Percentiles rank a stretch among this genome's conserved stretches.
Conservation (phyloP, 1,139 yeast genomes). For the Arxiozyma telluris region DNA sequence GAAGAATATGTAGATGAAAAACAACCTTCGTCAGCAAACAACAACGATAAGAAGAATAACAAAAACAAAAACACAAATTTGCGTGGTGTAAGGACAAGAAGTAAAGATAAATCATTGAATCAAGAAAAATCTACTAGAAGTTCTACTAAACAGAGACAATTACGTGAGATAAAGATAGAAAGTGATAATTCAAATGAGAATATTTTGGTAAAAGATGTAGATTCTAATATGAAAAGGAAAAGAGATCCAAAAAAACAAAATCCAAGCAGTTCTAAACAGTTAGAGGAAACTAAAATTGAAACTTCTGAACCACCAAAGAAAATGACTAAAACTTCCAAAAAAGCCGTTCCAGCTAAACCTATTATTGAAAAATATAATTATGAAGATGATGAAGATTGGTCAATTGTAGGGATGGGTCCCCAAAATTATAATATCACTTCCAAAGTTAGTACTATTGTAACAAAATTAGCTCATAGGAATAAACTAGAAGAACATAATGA, state of each 20-base stretch:
- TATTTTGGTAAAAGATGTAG: background rate
- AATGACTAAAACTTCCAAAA: slow-evolving; percentile 1
- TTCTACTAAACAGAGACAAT: slow-evolving; percentile 10
- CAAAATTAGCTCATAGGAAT: slow-evolving; percentile 23
- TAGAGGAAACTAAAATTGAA: background rate
- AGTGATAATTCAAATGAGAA: slow-evolving; percentile 7
- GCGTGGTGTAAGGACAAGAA: slow-evolving; percentile 2
- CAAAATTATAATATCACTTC: slow-evolving; percentile 22
- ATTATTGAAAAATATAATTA: slow-evolving; percentile 18
- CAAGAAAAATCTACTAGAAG: slow-evolving; percentile 12
- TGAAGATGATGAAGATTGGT: slow-evolving; percentile 30
- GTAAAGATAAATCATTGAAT: slow-evolving; percentile 6
- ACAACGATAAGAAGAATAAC: slow-evolving; percentile 6
- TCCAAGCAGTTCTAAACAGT: background rate
- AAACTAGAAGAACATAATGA: slow-evolving; percentile 25
- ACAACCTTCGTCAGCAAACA: slow-evolving; percentile 1
- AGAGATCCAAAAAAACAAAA: background rate
- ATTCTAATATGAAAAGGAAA: slow-evolving; percentile 1
- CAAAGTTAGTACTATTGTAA: slow-evolving; percentile 17
- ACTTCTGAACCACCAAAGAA: slow-evolving; percentile 2
- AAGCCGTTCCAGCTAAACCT: slow-evolving; percentile 7
- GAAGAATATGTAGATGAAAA: slow-evolving; percentile 21
- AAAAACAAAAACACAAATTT: background rate
- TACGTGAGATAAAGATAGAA: slow-evolving; percentile 5
- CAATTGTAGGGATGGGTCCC: slow-evolving; percentile 28